Evolutionary conservation across 345 rosid species (phyloP), one percentile per base, ranked within the genome.

Genomic region (Euclidium syriacum): DNA sequence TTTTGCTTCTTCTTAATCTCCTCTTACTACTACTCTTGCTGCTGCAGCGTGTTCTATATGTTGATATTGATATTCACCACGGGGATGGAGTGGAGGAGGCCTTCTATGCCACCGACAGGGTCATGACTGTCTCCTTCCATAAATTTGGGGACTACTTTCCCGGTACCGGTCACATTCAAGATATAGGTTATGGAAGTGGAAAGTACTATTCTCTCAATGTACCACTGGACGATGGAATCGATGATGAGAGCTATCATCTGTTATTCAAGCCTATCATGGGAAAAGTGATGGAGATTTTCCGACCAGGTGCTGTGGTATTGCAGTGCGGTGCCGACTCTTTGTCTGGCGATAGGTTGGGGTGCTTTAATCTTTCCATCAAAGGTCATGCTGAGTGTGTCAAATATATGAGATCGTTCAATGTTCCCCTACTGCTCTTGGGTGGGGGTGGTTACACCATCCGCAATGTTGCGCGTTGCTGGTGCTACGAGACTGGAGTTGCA

Each of bases 381-480:
- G 91, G 95, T n/a, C 89, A 87, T 35, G 89, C 84, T 17, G 89
- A 87, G 47, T 87, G 95, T 65, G 87, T 83, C 29, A 70, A 73
- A 66, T 87, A 68, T 53, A 81, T 85, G 85, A 85, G 87, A 75
- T 87, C 95, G 5, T 87, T 80, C 72, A 87, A 85, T 68, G 85
- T 83, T 56, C 95, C 89, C 11, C 56, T 81, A 6, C 70, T 80
- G 64, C 78, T 85, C 20, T 50, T 87, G 32, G 95, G 89, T 17
- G 95, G 91, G 33, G 89, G 89, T 35, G 91, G 87, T 49, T 87
- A 83, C 72, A 83, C 91, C 15, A 81, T 85, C 74, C 77, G 89
- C 34, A 85, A 83, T 68, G 91, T 85, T 39, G 87, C 95, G 53
- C 88, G 91, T 3, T 84, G 88, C 75, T 81, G 88, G 88, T 83